Conservation (phyloP, 257 asterid species). For the Fraxinus quadrangulata region DNA sequence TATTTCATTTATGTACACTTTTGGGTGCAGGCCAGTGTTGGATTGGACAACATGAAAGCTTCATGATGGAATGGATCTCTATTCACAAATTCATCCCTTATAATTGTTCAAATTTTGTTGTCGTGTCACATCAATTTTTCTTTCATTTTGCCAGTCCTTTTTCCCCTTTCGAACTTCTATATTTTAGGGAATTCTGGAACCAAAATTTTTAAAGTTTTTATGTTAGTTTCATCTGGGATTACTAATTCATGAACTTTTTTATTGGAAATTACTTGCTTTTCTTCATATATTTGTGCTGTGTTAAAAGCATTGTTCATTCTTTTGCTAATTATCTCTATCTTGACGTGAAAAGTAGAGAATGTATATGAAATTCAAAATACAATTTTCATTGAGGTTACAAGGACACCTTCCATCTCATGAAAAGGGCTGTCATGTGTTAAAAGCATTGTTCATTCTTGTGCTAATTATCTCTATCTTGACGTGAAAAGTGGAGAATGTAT, state of each 20-base stretch:
- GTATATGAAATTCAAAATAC: too few relatives aligned
- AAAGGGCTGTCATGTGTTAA: too few relatives aligned
- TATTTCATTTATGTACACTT: not conserved
- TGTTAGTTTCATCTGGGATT: not conserved
- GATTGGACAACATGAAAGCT: constrained; percentile 73
- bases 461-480: too few relatives aligned
- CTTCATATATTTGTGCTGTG: not conserved
- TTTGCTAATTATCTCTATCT: too few relatives aligned
- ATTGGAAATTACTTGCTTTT: not conserved
- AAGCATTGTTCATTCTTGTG: too few relatives aligned
- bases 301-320: too few relatives aligned
- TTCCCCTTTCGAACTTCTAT: not conserved
- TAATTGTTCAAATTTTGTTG: not conserved
- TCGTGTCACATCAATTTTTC: not conserved
- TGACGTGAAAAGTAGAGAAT: too few relatives aligned
- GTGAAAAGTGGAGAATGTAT: too few relatives aligned
- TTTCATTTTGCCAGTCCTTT: not conserved
- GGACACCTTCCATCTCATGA: too few relatives aligned
- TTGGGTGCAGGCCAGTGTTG: constrained; percentile 47
- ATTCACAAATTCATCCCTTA: not conserved
- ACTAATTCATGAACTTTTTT: not conserved
- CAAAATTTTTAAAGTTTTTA: not conserved
- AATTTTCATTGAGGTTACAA: too few relatives aligned
- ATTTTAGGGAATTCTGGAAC: not conserved
- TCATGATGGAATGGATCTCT: constrained; percentile 35